phyloP scores from a whole-genome alignment of 2,329 filamentous ascomycete genomes.

The Arachnopeziza araneosa region DNA sequence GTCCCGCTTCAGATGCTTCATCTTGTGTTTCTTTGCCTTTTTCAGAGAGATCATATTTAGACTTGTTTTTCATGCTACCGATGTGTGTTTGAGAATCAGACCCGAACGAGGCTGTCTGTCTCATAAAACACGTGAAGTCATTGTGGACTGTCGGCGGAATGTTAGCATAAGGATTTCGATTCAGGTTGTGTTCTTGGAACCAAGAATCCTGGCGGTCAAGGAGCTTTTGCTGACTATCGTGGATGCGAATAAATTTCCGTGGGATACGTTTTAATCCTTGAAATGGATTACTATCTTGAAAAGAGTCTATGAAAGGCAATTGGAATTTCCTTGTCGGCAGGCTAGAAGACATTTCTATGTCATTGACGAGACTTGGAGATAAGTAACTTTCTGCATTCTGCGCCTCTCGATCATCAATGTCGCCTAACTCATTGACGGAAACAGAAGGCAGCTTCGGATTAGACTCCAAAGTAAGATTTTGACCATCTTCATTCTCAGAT shows the following conservation, averaged over 20 bases:
- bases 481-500: neutral
- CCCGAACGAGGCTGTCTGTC: too few species aligned
- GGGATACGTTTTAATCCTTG: slow-evolving; percentile 30
- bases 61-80: neutral
- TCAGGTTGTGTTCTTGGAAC: slow-evolving; percentile 18
- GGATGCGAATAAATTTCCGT: slow-evolving; percentile 39
- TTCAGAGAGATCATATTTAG: neutral
- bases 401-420: neutral
- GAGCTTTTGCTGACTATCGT: slow-evolving; percentile 43
- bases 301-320: slow-evolving; percentile 8
- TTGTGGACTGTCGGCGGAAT: slow-evolving; percentile 31
- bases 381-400: neutral
- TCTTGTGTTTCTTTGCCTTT: neutral
- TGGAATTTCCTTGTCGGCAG: neutral
- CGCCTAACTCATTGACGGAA: too few species aligned
- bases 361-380: neutral
- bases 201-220: slow-evolving; percentile 40
- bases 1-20: neutral
- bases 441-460: neutral
- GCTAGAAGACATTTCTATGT: neutral
- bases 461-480: neutral
- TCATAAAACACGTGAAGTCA: slow-evolving; percentile 13
- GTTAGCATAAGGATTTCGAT: slow-evolving; percentile 14
- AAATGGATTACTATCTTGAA: slow-evolving; percentile 25
- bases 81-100: neutral